phyloP scores from a whole-genome alignment of 1,284 basidiomycete species.

The Malassezia sympodialis region DNA sequence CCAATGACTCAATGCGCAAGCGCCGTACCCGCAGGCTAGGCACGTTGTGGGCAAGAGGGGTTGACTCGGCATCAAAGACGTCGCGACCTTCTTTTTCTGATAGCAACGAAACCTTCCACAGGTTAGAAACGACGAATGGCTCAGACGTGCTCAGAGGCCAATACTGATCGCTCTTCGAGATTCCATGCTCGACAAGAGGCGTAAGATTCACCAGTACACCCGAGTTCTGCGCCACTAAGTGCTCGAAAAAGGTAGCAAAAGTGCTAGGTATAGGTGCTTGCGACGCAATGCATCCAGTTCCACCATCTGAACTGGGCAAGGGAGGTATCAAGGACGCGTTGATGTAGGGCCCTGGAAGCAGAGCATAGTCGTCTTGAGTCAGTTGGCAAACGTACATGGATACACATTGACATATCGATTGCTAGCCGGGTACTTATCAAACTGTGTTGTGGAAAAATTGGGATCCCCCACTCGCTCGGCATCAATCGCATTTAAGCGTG shows the following conservation, averaged over 20 bases:
- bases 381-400: slow-evolving; percentile 4
- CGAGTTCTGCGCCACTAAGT: slow-evolving; percentile 20
- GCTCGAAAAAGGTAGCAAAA: slow-evolving; percentile 66
- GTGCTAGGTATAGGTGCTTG: slow-evolving; percentile 89
- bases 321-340: slow-evolving; percentile 35
- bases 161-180: slow-evolving; percentile 39
- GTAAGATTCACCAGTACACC: slow-evolving; percentile 42
- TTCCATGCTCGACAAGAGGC: slow-evolving; percentile 26
- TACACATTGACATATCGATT: slow-evolving; percentile 17
- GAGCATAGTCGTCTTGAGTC: slow-evolving; percentile 24
- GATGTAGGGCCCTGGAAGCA: slow-evolving; percentile 29
- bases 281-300: slow-evolving; percentile 71
- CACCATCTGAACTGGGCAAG: slow-evolving; percentile 1
- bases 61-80: slow-evolving; percentile 5
- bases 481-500: background rate
- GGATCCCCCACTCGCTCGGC: background rate
- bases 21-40: background rate
- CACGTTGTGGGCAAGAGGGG: slow-evolving; percentile 15
- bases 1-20: background rate
- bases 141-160: slow-evolving; percentile 30
- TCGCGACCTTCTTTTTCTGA: background rate
- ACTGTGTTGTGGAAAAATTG: background rate
- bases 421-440: background rate
- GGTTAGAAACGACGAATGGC: background rate
- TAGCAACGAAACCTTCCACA: background rate